Evolutionary conservation across 768 basidiomycete genomes (phyloP), one percentile per base, ranked within the genome.

Genomic region (Lepiota subincarnata): DNA sequence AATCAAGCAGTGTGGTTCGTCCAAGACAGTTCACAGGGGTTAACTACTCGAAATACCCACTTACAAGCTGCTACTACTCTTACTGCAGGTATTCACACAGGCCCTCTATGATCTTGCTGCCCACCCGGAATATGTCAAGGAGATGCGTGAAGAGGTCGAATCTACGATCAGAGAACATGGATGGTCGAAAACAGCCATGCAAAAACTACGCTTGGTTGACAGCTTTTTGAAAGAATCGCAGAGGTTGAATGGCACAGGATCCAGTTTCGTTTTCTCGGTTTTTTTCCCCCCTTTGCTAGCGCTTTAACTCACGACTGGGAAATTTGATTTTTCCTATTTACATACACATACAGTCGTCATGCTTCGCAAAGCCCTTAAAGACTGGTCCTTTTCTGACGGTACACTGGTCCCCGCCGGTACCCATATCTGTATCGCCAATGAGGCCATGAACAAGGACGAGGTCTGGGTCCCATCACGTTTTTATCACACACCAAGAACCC

Each of bases 381-480:
- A 74, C 38, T 72, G 71, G 59, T 72, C 68, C 1, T 71, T 81
- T 48, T 74, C 73, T 2, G 70, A 79, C 58, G 77, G 76, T 4
- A 72, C 69, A 1, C 24, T 51, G 3, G 37, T 58, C 11, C 57
- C 53, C 14, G 43, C 44, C 12, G 59, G 56, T 12, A 26, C 51
- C 5, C 60, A 67, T 24, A 53, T 78, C 6, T 59, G 62, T 7
- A 60, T 69, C 2, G 60, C 73, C 0, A 36, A 59, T 12, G 53
- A 52, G 12, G 60, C 65, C 2, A 65, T 65, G 35, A 76, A 78
- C 26, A 57, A 58, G 12, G 61, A 65, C 31, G 60, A 64, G 55
- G 63, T 64, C 18, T 19, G 50, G 10, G 44, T n/a, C 38, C 31
- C 49, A n/a, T 54, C n/a, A 26, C 3, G n/a, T 36, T 2, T n/a